These are phyloP conservation scores for Crucibulum laeve DNA, from an alignment of 768 basidiomycete genomes.

Conservation along the genomic window DNA sequence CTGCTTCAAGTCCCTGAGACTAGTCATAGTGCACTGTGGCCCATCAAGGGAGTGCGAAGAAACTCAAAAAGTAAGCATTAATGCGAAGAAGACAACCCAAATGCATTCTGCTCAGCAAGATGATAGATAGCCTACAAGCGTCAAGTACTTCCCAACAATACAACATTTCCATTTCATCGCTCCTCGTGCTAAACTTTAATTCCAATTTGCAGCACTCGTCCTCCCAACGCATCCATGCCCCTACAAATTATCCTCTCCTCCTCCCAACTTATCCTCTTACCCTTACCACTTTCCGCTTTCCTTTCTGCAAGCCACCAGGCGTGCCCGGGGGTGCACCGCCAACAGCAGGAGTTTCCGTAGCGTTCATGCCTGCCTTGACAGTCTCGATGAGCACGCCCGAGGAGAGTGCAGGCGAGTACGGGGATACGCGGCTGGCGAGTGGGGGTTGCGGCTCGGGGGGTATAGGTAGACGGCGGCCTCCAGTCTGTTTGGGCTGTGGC, in stretches of 20 bases:
- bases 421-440: slow-evolving; percentile 68
- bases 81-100: not conserved
- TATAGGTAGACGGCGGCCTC: slow-evolving; percentile 51
- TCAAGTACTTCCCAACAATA: not conserved
- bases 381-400: slow-evolving; percentile 78
- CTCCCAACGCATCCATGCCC: not conserved
- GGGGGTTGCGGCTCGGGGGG: slow-evolving; percentile 77
- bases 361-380: slow-evolving; percentile 82
- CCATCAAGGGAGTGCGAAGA: no score
- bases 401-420: slow-evolving; percentile 75
- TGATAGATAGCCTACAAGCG: not conserved
- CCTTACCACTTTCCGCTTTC: slow-evolving; percentile 77
- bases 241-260: slow-evolving; percentile 1
- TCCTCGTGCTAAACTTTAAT: no score
- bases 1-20: no score
- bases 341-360: slow-evolving; percentile 44
- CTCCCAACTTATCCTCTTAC: slow-evolving; percentile 47
- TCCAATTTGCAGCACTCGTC: no score
- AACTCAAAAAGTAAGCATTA: no score
- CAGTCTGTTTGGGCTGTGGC: slow-evolving; percentile 21
- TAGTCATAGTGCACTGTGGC: no score
- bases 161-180: no score
- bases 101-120: not conserved
- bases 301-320: slow-evolving; percentile 50
- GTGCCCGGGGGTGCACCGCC: slow-evolving; percentile 29